Conservation (phyloP, 2,329 filamentous ascomycete genomes). For the Trichoderma atrobrunneum region DNA sequence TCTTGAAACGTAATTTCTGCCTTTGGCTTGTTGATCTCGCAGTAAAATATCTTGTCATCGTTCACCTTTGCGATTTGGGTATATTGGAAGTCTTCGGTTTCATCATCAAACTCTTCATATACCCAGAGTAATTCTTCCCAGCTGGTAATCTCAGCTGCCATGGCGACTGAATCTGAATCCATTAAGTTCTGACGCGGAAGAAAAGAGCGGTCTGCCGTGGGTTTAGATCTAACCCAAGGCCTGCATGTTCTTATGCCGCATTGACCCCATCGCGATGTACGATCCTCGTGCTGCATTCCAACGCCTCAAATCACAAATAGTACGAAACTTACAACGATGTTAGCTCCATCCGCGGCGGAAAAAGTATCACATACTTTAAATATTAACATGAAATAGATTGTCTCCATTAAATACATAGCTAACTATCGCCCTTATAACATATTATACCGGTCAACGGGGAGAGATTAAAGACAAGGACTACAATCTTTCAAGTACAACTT, state of each 20-base stretch:
- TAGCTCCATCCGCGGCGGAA: too few species aligned
- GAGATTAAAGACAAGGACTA: too few species aligned
- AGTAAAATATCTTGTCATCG: not conserved
- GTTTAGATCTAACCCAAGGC: not conserved
- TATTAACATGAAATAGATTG: too few species aligned
- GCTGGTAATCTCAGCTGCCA: not conserved
- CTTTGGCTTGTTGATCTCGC: not conserved
- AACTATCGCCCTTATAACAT: too few species aligned
- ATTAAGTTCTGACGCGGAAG: not conserved
- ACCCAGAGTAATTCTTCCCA: not conserved
- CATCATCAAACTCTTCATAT: not conserved
- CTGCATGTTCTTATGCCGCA: not conserved
- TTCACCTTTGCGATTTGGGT: not conserved
- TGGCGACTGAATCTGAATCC: not conserved
- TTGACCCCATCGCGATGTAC: not conserved
- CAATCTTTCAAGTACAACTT: too few species aligned
- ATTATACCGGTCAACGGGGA: too few species aligned
- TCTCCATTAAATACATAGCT: too few species aligned
- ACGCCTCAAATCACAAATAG: not conserved
- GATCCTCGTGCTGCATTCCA: not conserved
- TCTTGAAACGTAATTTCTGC: not conserved
- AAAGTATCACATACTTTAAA: too few species aligned
- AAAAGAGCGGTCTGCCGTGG: not conserved
- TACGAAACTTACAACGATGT: not conserved
- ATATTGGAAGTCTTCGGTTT: not conserved